A percentile compares a stretch with the other conserved stretches of the same genome.
Conservation (phyloP, 129 eudicot species). For the Chrysanthemum seticuspe region DNA sequence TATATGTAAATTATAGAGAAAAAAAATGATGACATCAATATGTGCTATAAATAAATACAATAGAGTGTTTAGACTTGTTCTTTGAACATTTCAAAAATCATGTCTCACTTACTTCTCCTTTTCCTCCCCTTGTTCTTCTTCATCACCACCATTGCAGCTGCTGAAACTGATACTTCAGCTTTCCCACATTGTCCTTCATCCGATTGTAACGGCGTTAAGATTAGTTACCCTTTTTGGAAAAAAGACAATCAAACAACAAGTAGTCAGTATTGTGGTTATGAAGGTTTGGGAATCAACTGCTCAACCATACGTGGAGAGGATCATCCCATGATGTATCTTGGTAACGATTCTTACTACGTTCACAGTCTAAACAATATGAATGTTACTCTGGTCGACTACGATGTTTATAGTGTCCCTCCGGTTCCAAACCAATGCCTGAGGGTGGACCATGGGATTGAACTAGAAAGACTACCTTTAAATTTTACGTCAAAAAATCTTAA, state of each 20-base stretch:
- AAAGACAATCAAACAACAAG: not conserved
- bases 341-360: constrained; percentile 3
- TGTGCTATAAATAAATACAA: not conserved
- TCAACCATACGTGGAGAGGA: not conserved
- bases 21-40: too few relatives aligned
- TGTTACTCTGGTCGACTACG: constrained; percentile 19
- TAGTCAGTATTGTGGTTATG: constrained; percentile 29
- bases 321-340: not conserved
- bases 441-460: constrained; percentile 19
- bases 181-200: constrained; percentile 12
- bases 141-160: not conserved
- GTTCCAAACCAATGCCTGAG: constrained; percentile 1
- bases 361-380: not conserved
- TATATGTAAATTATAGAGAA: too few relatives aligned
- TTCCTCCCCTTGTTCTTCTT: not conserved
- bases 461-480: constrained; percentile 17
- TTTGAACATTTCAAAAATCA: constrained; percentile 15
- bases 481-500: not conserved
- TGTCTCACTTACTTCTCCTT: not conserved
- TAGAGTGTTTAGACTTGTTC: not conserved
- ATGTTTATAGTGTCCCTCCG: not conserved
- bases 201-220: not conserved
- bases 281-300: constrained; percentile 36
- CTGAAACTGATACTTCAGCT: not conserved
- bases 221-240: constrained; percentile 38